Base-by-base conservation (phyloP, 1,139 yeast genomes). In the Saccharomyces uvarum region DNA sequence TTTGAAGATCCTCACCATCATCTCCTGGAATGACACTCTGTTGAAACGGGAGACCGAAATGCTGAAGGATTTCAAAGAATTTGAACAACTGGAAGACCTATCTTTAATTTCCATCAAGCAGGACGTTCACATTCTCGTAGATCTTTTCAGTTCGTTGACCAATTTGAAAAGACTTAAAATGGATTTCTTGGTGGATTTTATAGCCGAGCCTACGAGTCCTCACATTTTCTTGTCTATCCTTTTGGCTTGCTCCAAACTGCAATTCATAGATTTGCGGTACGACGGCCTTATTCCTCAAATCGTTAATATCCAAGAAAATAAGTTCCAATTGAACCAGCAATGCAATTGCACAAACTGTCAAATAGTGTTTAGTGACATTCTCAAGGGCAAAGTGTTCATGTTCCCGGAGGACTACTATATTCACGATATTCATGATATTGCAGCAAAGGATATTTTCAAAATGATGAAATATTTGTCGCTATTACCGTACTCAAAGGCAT, bases 401-500 rank as follows among this genome's bases (percentile, higher is more conserved):
- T 61, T 56, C 51, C 64, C 66, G 6, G 64, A 64, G 29, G 73
- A 71, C 57, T 65, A 61, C 53, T 57, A 56, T 16, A 51, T 70
- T 11, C 55, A 62, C 9, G 67, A 69, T 51, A 54, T 72, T 13
- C 70, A 67, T 13, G 69, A 67, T 50, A 64, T 66, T 48, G 63
- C 68, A 4, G 64, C 68, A 2, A 68, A 72, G 51, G 73, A 72
- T 55, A 68, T 70, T 47, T 73, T 70, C 55, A 68, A 69, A 14
- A 68, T 66, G 62, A 69, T 73, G 63, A 61, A 69, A 48, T 60
- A 63, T 38, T 61, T 72, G 11, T 69, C 70, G 26, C 52, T 74
- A 26, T 59, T 71, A 46, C 77, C 77, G 2, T 74, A 74, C 54
- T 72, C 76, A 0, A 73, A 73, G 54, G 76, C 76, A 0, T 71